Conservation (phyloP, 2,329 filamentous ascomycete species). For the Hypoxylon sp. region DNA sequence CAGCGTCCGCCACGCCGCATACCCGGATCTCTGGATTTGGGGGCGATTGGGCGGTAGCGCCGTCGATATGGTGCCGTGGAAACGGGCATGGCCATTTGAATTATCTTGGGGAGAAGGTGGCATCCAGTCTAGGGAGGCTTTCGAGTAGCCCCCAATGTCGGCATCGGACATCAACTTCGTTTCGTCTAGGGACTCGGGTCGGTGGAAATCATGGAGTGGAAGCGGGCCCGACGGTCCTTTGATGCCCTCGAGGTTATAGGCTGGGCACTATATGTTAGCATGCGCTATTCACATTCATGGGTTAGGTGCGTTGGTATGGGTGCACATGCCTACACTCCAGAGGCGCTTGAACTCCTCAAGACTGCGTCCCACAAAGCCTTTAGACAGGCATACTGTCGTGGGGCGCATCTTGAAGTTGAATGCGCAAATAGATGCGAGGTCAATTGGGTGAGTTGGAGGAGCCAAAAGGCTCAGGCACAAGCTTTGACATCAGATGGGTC, state of each 20-base stretch:
- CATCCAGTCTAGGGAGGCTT: conserved; percentile 66
- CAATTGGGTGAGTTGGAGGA: conserved; percentile 40
- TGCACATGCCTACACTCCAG: conserved; percentile 63
- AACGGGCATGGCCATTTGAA: conserved; percentile 71
- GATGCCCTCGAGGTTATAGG: conserved; percentile 75
- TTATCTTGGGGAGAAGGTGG: conserved; percentile 39
- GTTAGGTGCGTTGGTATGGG: neutral
- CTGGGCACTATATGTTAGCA: conserved; percentile 59
- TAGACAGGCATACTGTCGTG: conserved; percentile 58
- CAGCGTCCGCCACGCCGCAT: conserved; percentile 88
- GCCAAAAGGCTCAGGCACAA: conserved; percentile 50
- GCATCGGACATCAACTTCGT: conserved; percentile 87
- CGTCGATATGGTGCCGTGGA: conserved; percentile 89
- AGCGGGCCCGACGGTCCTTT: conserved; percentile 73
- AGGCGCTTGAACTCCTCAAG: conserved; percentile 70
- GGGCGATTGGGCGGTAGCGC: conserved; percentile 80
- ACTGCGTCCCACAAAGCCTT: conserved; percentile 69
- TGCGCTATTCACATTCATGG: neutral
- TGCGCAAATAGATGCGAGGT: conserved; percentile 22
- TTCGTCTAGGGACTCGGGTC: conserved; percentile 58
- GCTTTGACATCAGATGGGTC: conserved; percentile 46
- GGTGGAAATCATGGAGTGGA: conserved; percentile 72
- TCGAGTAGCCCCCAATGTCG: conserved; percentile 88
- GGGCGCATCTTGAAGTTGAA: conserved; percentile 59
- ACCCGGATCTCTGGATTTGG: conserved; percentile 83